Evolutionary conservation across 2,329 filamentous ascomycete species (phyloP), one percentile per base, ranked within the genome.

Genomic region (Calycina herbarum): DNA sequence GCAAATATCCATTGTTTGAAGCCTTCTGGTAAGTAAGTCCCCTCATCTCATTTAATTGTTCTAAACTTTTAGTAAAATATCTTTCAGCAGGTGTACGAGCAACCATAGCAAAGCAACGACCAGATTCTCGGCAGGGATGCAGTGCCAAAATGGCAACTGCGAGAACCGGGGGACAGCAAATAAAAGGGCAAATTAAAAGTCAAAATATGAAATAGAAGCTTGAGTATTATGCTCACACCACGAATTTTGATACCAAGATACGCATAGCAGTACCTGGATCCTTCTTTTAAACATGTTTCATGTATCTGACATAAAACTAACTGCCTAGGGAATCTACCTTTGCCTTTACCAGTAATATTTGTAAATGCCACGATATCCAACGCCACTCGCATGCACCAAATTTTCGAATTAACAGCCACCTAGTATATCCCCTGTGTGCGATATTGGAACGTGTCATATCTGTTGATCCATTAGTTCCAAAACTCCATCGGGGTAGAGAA

Each of bases 351-450:
- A 54, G 24, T 24, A 54, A 54, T 54, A 54, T 27, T 54, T 69
- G 63, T 65, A 69, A 69, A 69, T 69, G 67, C 67, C 51, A 51
- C n/a, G n/a, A 63, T 63, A 67, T 66, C 67, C 66, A 66, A 69
- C 66, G 66, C 67, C 67, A 42, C 64, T 38, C 54, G 57, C 33
- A 64, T 67, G 61, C 64, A 62, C 33, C 62, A 48, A 57, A 31
- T 59, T 64, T 62, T 51, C n/a, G 61, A 64, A 63, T 31, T 33
- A 40, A 58, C 42, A 66, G 13, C 57, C 56, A 48, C 64, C 72
- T 85, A 94, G 78, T 94, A 94, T 78, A 94, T 94, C 71, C 91
- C 92, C 79, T 94, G 91, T 42, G 92, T 94, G 74, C 92, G 87
- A 79, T 94, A 94, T 81, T 94, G 91, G 81, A 93, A 94, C 68